phyloP scores from a whole-genome alignment of 177 flowering plant genomes.

The Vitis hybrid region DNA sequence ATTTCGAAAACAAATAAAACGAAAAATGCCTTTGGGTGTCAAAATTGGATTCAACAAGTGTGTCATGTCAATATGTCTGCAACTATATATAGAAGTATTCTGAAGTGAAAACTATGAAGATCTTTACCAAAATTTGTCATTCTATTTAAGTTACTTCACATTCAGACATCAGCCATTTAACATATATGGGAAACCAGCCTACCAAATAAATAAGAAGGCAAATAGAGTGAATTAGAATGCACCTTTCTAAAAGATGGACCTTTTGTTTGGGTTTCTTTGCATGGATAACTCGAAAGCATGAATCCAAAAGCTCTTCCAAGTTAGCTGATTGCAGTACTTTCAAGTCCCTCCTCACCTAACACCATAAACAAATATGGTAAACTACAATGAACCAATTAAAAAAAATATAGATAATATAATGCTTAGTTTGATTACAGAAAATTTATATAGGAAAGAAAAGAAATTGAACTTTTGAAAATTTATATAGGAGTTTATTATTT shows the following conservation, averaged over 20 bases:
- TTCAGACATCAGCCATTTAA: neutral
- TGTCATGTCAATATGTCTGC: too few relatives aligned
- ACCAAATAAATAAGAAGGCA: neutral
- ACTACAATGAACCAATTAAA: neutral
- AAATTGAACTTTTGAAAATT: too few relatives aligned
- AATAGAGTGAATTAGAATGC: neutral
- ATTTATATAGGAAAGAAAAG: neutral
- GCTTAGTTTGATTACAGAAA: too few relatives aligned
- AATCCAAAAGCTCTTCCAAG: conserved; percentile 54
- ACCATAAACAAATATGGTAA: neutral
- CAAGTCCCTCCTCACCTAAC: conserved; percentile 83
- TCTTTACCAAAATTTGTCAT: too few relatives aligned
- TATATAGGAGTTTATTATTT: too few relatives aligned
- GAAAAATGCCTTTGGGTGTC: too few relatives aligned
- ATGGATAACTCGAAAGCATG: conserved; percentile 50
- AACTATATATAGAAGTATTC: too few relatives aligned
- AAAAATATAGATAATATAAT: too few relatives aligned
- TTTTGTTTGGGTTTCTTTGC: conserved; percentile 61
- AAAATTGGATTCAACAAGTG: too few relatives aligned
- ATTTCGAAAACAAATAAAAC: too few relatives aligned
- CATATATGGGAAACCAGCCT: neutral
- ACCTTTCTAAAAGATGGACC: conserved; percentile 75
- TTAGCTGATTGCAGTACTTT: conserved; percentile 58
- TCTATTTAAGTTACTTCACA: too few relatives aligned
- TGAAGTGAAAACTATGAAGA: too few relatives aligned